Evolutionary conservation across 345 rosid genomes (phyloP).

Genomic region (Rhizophora mangle): DNA sequence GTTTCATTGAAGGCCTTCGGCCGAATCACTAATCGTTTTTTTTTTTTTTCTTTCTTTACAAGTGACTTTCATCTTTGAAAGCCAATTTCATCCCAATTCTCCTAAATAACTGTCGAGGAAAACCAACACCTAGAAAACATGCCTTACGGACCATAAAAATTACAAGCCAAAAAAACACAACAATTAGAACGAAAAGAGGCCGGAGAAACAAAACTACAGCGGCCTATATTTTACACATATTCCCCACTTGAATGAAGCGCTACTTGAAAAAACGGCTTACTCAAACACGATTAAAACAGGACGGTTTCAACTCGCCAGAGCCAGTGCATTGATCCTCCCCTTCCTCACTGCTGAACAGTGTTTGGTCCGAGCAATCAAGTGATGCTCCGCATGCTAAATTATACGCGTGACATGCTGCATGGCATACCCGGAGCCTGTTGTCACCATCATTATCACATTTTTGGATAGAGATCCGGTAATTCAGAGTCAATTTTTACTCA

Average conservation of each 20-base stretch:
- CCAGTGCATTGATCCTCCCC: slow-evolving; percentile 88
- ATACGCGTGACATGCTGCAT: slow-evolving; percentile 90
- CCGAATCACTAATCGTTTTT: slow-evolving; percentile 9
- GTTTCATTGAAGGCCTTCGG: slow-evolving; percentile 28
- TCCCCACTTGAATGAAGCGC: slow-evolving; percentile 12
- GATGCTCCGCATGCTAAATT: slow-evolving; percentile 95
- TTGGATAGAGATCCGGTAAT: slow-evolving; percentile 87
- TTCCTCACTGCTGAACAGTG: slow-evolving; percentile 81
- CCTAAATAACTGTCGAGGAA: slow-evolving; percentile 8
- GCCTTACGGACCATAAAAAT: slow-evolving; percentile 12
- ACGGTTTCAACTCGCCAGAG: slow-evolving; percentile 46
- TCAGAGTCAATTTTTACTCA: not conserved
- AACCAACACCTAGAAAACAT: slow-evolving; percentile 20
- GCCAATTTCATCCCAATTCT: slow-evolving; percentile 19
- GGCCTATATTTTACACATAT: slow-evolving; percentile 28
- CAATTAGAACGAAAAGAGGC: not conserved
- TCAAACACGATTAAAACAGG: slow-evolving; percentile 48
- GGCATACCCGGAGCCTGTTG: slow-evolving; percentile 89
- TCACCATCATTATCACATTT: slow-evolving; percentile 91
- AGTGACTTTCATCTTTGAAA: slow-evolving; percentile 20
- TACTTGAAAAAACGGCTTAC: slow-evolving; percentile 40
- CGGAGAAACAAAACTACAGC: not conserved
- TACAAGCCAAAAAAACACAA: slow-evolving; percentile 11
- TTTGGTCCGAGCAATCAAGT: slow-evolving; percentile 91
- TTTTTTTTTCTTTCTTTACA: slow-evolving; percentile 12